Evolutionary conservation across 768 basidiomycete genomes (phyloP), one percentile per base, ranked within the genome.

Genomic region (Suillus americanus): DNA sequence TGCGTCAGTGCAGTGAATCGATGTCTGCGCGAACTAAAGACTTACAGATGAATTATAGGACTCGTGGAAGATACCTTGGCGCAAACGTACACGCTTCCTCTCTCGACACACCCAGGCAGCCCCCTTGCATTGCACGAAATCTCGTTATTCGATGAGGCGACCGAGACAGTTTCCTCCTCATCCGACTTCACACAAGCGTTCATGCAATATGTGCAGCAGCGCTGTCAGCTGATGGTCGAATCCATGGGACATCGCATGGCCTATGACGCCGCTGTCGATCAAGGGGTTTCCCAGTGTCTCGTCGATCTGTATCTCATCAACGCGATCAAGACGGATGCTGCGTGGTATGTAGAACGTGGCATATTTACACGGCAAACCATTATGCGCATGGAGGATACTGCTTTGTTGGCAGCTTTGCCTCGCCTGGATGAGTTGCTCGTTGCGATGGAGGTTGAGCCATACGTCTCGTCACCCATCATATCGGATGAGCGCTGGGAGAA

Each of bases 191-290:
- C 64, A 2, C 37, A 64, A 30, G 45, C 61, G 1, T 67, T 71
- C 38, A 66, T 71, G 28, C 53, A 43, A 18, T 41, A 67, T n/a
- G 55, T 75, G 10, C 67, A 74, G 8, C 74, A 73, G 1, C 62
- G 60, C 13, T 75, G 73, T 64, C 69, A 68, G 37, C 63, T 66
- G 23, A 54, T 75, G 33, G 67, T 75, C 12, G 65, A 73, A 38
- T 72, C 73, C 28, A 71, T 76, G 33, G 75, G 75, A 13, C 57
- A 69, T 28, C 71, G 75, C 5, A 67, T 76, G 68, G 72, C 73
- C n/a, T 73, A 70, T 48, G 75, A 77, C 0, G 71, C 75, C 10
- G 75, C 74, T 2, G 45, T 62, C 12, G 55, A 60, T 25, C 51
- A 38, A n/a, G 64, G 59, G 16, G 59, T 66, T 1, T 20, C 30